Base-by-base conservation (phyloP, 176 grass and related monocot species). In the Puya raimondii region DNA sequence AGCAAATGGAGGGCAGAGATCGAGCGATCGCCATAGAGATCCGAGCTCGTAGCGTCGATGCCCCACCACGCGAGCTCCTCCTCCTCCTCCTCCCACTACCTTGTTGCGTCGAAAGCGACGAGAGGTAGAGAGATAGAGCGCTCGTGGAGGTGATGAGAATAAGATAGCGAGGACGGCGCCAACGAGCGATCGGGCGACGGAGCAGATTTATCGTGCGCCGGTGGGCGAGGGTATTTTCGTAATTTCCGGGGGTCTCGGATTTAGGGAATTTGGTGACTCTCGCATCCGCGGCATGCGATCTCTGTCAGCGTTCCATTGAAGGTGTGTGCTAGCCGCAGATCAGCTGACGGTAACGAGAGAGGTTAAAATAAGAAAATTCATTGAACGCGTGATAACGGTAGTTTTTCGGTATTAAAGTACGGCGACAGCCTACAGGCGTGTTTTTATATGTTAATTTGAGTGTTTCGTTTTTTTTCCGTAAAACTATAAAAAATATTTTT, bases 1-100 rank as follows among this genome's bases (percentile, higher is more conserved):
- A 61, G 10, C 51, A 48, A 70, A 49, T 23, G 27, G 76, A 70
- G 20, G 33, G 67, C 25, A 48, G 33, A 63, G 65, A 47, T 50
- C 25, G 53, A 17, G 17, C 18, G 13, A 59, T 59, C 54, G 15
- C 54, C 54, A 59, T 59, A 59, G 20, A 59, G 54, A 59, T 59
- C 54, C 54, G 56, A 61, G 56, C 14, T 61, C 21, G 56, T 18
- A 9, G 56, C 21, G 56, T 18, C 8, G 16, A n/a, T 61, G 33
- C 33, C 33, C 50, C 70, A 1, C 48, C 15, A 12, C 47, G 18
- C 29, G 2, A 79, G 26, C 48, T 64, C 42, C 48, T 80, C 25
- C 3, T 77, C 4, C 52, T 64, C 4, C 22, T 82, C 25, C 0
- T 82, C 33, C 33, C 33, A 42, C 33, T 7, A 42, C 5, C 33